Conservation (phyloP, 495 filamentous ascomycete genomes). For the Penicillium canescens region DNA sequence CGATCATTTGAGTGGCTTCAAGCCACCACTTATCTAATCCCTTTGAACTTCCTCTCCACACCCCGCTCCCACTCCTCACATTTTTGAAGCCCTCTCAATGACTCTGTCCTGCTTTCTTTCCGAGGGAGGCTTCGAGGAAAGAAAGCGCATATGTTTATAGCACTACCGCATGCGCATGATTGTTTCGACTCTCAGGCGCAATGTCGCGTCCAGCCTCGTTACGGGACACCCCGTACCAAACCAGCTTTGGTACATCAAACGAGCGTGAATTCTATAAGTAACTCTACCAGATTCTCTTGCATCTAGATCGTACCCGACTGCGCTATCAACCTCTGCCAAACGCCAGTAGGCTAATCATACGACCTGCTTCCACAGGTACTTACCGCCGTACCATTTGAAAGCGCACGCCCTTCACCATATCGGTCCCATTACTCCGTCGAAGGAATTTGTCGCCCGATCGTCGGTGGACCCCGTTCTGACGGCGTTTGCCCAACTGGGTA, state of each 20-base stretch:
- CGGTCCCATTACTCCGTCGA: not conserved
- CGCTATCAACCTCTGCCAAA: not conserved
- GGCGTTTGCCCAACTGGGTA: conserved; percentile 60
- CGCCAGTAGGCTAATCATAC: conserved; percentile 1
- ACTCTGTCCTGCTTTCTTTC: not conserved
- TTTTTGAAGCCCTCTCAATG: no score
- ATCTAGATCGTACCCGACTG: not conserved
- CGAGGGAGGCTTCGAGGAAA: no score
- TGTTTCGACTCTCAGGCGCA: not conserved
- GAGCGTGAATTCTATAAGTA: conserved; percentile 32
- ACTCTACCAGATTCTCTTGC: not conserved
- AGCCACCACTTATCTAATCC: no score
- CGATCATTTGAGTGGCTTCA: no score
- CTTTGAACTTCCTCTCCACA: no score
- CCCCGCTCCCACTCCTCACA: no score
- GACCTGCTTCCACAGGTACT: conserved; percentile 13
- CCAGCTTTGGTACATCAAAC: conserved; percentile 7
- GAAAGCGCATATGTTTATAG: not conserved
- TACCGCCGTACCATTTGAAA: conserved; percentile 18
- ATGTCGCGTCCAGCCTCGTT: conserved; percentile 7
- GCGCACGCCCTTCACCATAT: conserved; percentile 9
- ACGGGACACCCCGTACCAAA: not conserved
- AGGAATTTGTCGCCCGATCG: conserved; percentile 9
- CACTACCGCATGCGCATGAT: not conserved
- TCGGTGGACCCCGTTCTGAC: conserved; percentile 57